phyloP scores from a whole-genome alignment of 371 early-diverging fungal genomes.

The Zopfochytrium polystomum region DNA sequence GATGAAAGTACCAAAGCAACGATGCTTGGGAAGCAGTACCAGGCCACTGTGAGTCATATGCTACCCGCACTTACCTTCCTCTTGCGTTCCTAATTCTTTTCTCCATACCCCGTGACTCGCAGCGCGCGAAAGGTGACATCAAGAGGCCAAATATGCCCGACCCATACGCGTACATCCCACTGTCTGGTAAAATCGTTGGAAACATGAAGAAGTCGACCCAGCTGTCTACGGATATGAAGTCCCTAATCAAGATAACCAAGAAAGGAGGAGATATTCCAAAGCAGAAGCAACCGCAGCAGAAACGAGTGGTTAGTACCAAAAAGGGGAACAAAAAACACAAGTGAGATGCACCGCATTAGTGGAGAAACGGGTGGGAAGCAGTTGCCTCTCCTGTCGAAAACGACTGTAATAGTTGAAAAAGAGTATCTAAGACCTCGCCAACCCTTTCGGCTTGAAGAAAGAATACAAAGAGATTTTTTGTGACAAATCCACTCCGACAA shows the following conservation, averaged over 20 bases:
- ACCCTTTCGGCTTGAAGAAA: no score
- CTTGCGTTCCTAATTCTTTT: conserved; percentile 4
- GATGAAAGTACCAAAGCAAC: conserved; percentile 20
- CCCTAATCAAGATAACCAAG: conserved; percentile 44
- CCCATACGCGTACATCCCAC: conserved; percentile 94
- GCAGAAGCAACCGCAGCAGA: conserved; percentile 1
- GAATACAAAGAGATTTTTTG: no score
- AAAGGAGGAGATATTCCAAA: conserved; percentile 20
- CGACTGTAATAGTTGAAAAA: no score
- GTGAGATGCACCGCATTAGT: no score
- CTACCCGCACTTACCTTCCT: no score
- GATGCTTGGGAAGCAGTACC: conserved; percentile 55
- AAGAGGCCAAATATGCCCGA: conserved; percentile 82
- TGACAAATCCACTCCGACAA: no score
- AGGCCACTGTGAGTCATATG: no score
- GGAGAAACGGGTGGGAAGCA: no score
- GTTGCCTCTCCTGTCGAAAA: no score
- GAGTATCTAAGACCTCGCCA: no score
- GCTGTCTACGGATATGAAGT: conserved; percentile 38
- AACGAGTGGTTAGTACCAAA: conserved; percentile 6
- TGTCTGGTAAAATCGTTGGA: conserved; percentile 51
- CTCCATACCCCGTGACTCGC: no score
- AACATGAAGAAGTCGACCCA: conserved; percentile 43
- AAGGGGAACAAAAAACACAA: conserved; percentile 22
- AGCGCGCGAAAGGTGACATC: conserved; percentile 91